Evolutionary conservation across 2,329 filamentous ascomycete genomes (phyloP), one percentile per base, ranked within the genome.

Genomic region (Aureobasidium sp.): DNA sequence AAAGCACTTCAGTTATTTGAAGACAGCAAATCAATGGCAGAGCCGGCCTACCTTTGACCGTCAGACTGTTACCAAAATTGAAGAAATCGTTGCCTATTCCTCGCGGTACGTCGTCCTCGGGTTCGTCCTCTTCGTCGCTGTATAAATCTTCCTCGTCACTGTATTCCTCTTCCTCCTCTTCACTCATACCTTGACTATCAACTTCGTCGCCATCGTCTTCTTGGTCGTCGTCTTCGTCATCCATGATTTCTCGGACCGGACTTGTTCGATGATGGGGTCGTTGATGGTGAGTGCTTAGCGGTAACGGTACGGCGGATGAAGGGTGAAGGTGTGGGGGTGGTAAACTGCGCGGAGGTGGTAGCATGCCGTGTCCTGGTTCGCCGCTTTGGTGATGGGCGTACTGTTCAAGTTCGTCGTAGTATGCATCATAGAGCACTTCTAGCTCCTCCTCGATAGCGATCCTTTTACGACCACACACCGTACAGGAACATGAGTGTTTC

Each of bases 401-500:
- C 74, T 96, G 92, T 78, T 97, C 94, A 65, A 99, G 84, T 77
- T 99, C 94, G 73, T 96, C 88, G 74, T 99, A 99, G 77, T 99
- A 99, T 66, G 93, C 93, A 78, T 99, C 94, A 76, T 99, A 99
- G 13, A 99, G 83, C 20, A 96, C 92, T 73, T 99, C 94, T 13
- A 99, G 81, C 76, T 99, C 94, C 77, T 99, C 94, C 76, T 99
- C 94, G 68, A 99, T 99, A 43, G 94, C 94, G 13, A 89, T 96
- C 60, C 94, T 86, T 79, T 99, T 99, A 67, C 94, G 85, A 59
- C 94, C 94, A 75, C 94, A 99, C 44, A 99, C 93, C 5, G 92
- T 95, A 76, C 94, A 99, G 74, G 92, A 97, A 80, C 94, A 99
- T 2, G 93, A 97, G 74, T 97, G 92, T 76, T 97, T 97, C 75